These are phyloP conservation scores for Candida taoyuanica DNA, from an alignment of 805 yeast species.

Conservation along the genomic window DNA sequence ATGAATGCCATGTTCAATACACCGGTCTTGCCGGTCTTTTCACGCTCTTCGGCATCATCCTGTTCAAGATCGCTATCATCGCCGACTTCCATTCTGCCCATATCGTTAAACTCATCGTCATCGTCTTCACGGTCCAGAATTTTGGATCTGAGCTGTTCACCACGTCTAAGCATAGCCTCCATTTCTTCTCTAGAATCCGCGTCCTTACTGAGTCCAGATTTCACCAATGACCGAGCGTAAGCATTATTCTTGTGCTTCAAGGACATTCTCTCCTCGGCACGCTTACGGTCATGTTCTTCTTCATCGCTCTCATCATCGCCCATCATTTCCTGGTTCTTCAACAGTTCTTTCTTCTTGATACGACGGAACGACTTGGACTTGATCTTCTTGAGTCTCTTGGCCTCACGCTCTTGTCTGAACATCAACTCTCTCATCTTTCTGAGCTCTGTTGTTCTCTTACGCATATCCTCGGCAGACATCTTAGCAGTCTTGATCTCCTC, in stretches of 20 bases:
- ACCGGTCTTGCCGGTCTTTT: constrained; percentile 74
- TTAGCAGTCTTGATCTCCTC: constrained; percentile 84
- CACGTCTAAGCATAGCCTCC: constrained; percentile 90
- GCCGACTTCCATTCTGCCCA: constrained; percentile 45
- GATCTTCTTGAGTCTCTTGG: constrained; percentile 89
- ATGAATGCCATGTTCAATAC: constrained; percentile 92
- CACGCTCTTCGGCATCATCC: constrained; percentile 37
- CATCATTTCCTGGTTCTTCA: constrained; percentile 63
- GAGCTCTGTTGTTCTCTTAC: constrained; percentile 72
- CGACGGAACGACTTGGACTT: constrained; percentile 87
- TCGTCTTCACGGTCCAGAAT: constrained; percentile 55
- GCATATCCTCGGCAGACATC: constrained; percentile 73
- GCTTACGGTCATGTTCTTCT: constrained; percentile 61
- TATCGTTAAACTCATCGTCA: constrained; percentile 38
- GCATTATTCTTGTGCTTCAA: constrained; percentile 84
- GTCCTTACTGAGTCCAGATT: constrained; percentile 87
- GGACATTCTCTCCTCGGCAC: constrained; percentile 92
- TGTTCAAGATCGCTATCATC: constrained; percentile 36
- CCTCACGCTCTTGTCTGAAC: constrained; percentile 92
- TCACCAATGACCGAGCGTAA: constrained; percentile 90
- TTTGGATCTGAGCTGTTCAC: constrained; percentile 69
- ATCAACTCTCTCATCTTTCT: constrained; percentile 91
- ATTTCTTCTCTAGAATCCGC: constrained; percentile 77
- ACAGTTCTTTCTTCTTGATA: constrained; percentile 78
- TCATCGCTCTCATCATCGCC: constrained; percentile 51